phyloP scores from a whole-genome alignment of 2,329 filamentous ascomycete genomes.

The Sclerotiophoma versabilis region DNA sequence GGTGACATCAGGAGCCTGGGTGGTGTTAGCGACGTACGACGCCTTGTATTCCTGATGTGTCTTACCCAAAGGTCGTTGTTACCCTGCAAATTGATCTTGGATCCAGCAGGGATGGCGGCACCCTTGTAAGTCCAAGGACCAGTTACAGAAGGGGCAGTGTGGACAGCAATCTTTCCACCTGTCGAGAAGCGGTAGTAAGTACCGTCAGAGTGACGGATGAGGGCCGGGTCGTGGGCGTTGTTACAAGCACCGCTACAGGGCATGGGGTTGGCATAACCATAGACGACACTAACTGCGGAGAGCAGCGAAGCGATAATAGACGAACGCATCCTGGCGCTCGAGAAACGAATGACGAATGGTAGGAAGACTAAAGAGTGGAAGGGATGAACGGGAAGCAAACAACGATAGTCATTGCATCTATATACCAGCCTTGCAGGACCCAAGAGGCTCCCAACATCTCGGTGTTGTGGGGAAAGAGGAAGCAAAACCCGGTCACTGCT shows the following conservation, averaged over 20 bases:
- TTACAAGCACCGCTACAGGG: conserved; percentile 52
- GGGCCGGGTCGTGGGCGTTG: conserved; percentile 58
- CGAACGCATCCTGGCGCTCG: conserved; percentile 27
- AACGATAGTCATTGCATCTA: neutral
- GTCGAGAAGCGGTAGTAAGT: conserved; percentile 63
- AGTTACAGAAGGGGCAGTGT: conserved; percentile 55
- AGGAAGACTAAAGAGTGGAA: neutral
- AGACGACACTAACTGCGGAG: conserved; percentile 24
- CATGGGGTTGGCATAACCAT: conserved; percentile 51
- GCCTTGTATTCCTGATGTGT: neutral
- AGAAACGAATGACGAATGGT: conserved; percentile 5
- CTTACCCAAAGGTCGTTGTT: conserved; percentile 60
- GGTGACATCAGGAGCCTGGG: conserved; percentile 68
- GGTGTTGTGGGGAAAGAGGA: neutral
- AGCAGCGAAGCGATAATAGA: conserved; percentile 28
- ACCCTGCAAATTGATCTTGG: conserved; percentile 55
- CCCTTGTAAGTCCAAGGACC: conserved; percentile 62
- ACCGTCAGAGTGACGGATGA: conserved; percentile 58
- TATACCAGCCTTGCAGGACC: neutral
- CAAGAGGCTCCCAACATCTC: conserved; percentile 1
- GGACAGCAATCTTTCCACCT: conserved; percentile 58
- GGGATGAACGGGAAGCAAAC: neutral
- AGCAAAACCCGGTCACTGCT: neutral
- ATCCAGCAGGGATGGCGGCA: conserved; percentile 55
- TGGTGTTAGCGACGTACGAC: neutral